Base-by-base conservation (phyloP, 75 land plant species). In the Pinus tabuliformis region DNA sequence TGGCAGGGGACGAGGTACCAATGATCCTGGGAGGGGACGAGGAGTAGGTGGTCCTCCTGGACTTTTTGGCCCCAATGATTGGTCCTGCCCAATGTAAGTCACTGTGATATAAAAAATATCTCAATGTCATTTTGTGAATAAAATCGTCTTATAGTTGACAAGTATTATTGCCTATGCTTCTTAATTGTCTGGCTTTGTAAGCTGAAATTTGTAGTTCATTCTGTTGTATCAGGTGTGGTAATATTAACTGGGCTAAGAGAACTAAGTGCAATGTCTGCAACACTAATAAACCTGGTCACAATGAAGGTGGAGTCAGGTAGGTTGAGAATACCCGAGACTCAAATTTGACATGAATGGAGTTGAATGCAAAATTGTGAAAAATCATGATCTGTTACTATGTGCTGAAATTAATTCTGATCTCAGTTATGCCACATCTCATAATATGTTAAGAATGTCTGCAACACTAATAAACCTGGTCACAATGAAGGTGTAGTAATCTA, bases 1-100 rank as follows among this genome's bases (percentile, higher is more conserved):
- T 57, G 91, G 96, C 28, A 82, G 89, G 18, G 89, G 98, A 71
- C 89, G 91, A 54, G 96, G 91, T 57, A 73, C 20, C 22, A 24
- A 16, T 72, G 93, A 87, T 42, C 58, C 82, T 11, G 92, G 86
- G 17, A 87, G 84, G 22, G 76, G 77, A 54, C 77, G 86, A 16
- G 86, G 80, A 73, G 83, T 63, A 75, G 96, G 88, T 79, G 92
- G 85, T 36, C 79, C 97, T 61, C 87, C 91, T 2, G 93, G 98
- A 24, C 87, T 96, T 62, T 96, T 96, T 90, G 99, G 99, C 54
- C 99, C 99, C 28, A 96, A 96, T 86, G 99, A 96, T 80, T 96
- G 99, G 99, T 66, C 89, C 16, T 96, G 99, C 75, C 99, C 99
- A 58, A 96, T 96, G 99, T 96, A 90, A 85, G 92, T n/a, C 52